Evolutionary conservation across 1,284 basidiomycete genomes (phyloP).

Genomic region (Puccinia triticina): DNA sequence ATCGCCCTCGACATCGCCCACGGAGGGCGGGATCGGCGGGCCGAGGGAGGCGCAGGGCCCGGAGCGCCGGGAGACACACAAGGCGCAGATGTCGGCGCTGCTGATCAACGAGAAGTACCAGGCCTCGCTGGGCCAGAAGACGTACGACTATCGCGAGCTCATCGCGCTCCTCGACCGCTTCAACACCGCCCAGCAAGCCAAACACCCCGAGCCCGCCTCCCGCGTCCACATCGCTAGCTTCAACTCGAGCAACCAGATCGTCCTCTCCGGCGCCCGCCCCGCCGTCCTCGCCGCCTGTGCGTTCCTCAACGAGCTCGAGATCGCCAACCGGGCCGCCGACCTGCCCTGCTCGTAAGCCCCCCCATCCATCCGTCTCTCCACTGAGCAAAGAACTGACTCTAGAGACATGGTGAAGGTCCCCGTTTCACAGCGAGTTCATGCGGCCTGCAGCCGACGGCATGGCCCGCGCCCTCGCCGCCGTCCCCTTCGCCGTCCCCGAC

Average conservation of each 20-base stretch:
- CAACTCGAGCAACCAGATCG: constrained; percentile 58
- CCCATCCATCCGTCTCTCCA: background rate
- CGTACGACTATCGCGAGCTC: constrained; percentile 54
- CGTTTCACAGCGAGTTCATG: constrained; percentile 59
- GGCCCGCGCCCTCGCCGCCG: constrained; percentile 55
- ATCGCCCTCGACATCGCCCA: constrained; percentile 52
- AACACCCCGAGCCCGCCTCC: constrained; percentile 38
- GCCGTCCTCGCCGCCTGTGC: constrained; percentile 57
- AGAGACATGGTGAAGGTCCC: constrained; percentile 53
- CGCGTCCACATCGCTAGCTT: constrained; percentile 58
- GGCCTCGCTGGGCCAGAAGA: constrained; percentile 13
- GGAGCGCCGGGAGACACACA: background rate
- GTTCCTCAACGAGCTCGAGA: constrained; percentile 54
- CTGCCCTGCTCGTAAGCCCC: constrained; percentile 57
- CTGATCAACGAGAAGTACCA: constrained; percentile 52
- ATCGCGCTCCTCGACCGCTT: constrained; percentile 54
- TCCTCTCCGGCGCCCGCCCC: constrained; percentile 57
- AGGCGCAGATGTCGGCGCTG: constrained; percentile 58
- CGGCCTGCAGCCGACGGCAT: constrained; percentile 57
- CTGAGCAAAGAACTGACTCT: background rate
- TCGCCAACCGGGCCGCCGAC: constrained; percentile 58
- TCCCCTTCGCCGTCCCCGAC: constrained; percentile 51
- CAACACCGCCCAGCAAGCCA: constrained; percentile 14
- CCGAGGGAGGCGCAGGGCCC: background rate
- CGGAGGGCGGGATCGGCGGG: background rate